Evolutionary conservation across 176 grass and related monocot species (phyloP), one percentile per base, ranked within the genome.

Genomic region (Miscanthus lutarioriparius): DNA sequence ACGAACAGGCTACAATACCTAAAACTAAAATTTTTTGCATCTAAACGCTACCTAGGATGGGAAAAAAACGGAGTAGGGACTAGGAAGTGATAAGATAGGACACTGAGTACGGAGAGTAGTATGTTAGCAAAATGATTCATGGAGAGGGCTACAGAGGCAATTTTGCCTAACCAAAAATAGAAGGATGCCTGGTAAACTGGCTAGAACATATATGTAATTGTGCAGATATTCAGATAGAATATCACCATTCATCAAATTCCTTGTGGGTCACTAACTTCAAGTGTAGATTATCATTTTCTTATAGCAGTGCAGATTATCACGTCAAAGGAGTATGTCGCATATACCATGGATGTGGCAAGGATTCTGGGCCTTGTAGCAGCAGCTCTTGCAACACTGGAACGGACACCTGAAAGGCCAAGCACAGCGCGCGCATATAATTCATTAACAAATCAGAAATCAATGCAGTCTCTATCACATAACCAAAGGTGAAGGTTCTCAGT

Each of bases 271-370:
- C 28, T 33, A 79, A 63, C 2, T 44, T 64, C 38, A 64, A 32
- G 3, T 26, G 19, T 30, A 80, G 13, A 54, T 4, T 54, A 59
- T 59, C 30, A 33, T 53, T 53, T 53, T 53, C 17, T 53, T 53
- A 20, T 20, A 8, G 20, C 48, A 37, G 3, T 26, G 37, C 30
- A 81, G 35, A 23, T 58, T 58, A 59, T 66, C 30, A 40, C 10
- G 15, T 25, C 32, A 66, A 19, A 76, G 40, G 20, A 73, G 39
- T 13, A 43, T 68, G 38, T 70, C 3, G 64, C 61, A 28, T 51
- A 84, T 95, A 98, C 96, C 96, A 80, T 99, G 96, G 79, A 99
- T 99, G 86, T 99, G 91, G 79, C 93, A 99, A 80, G 96, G 93
- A 85, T 99, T 99, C 77, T 99, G 93, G 54, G 96, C 96, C 87